Evolutionary conservation across 169 alveolate species (phyloP).

Genomic region (Cystoisospora suis): DNA sequence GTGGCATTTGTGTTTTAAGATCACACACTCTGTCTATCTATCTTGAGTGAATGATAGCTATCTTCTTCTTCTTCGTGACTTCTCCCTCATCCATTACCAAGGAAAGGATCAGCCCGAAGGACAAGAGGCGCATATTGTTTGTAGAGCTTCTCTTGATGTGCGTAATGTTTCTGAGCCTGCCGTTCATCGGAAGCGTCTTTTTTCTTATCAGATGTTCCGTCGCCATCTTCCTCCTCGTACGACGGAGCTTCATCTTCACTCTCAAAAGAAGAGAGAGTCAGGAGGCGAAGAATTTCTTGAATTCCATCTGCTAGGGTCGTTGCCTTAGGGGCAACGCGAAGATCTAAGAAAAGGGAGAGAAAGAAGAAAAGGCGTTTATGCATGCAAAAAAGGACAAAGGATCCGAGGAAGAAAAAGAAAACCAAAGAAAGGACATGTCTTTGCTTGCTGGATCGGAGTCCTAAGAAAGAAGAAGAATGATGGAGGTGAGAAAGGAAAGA

Average conservation of each 20-base stretch:
- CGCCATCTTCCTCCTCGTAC: neutral
- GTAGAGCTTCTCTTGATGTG: neutral
- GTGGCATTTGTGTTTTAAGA: too few relatives aligned
- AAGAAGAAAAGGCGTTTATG: neutral
- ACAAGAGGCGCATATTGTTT: neutral
- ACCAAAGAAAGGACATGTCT: neutral
- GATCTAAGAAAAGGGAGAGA: neutral
- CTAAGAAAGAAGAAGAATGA: neutral
- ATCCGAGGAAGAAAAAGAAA: neutral
- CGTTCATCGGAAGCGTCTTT: neutral
- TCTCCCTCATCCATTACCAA: neutral
- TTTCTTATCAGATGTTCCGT: neutral
- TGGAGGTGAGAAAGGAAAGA: too few relatives aligned
- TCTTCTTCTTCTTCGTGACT: too few relatives aligned
- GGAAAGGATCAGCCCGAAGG: conserved; percentile 5
- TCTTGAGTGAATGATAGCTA: too few relatives aligned
- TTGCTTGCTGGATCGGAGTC: neutral
- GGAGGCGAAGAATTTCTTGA: neutral
- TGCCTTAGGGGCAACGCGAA: conserved; percentile 27
- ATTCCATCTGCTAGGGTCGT: conserved; percentile 16
- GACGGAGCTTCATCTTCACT: neutral
- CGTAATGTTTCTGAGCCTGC: neutral
- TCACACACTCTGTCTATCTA: too few relatives aligned
- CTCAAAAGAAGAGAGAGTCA: neutral
- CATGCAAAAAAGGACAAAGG: neutral